phyloP scores from a whole-genome alignment of 345 rosid genomes.

The Angophora floribunda region DNA sequence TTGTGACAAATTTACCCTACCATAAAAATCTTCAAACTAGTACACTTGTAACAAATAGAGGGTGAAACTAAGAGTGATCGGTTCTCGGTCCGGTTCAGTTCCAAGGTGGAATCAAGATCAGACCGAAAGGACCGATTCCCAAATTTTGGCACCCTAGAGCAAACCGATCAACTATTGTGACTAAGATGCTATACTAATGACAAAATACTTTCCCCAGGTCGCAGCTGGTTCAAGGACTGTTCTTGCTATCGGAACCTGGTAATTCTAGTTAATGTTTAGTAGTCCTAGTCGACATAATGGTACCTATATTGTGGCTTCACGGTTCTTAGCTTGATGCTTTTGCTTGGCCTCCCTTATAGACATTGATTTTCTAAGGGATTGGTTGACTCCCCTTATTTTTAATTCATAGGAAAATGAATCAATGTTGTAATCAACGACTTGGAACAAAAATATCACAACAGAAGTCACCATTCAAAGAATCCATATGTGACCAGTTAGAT shows the following conservation, averaged over 20 bases:
- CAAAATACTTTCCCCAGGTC: conserved; percentile 29
- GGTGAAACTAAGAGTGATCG: too few relatives aligned
- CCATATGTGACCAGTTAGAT: background rate
- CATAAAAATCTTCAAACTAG: too few relatives aligned
- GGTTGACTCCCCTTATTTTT: background rate
- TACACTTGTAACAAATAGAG: too few relatives aligned
- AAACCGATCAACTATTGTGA: background rate
- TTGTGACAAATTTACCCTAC: too few relatives aligned
- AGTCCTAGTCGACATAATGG: background rate
- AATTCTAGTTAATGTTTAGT: background rate
- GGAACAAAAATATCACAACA: background rate
- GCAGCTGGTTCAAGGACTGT: conserved; percentile 87
- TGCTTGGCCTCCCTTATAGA: background rate
- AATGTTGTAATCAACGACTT: background rate
- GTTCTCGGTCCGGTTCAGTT: too few relatives aligned
- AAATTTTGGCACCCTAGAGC: too few relatives aligned
- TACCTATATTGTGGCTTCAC: background rate
- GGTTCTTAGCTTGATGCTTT: too few relatives aligned
- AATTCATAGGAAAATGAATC: background rate
- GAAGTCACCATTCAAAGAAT: background rate
- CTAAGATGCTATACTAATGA: background rate
- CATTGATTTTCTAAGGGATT: background rate
- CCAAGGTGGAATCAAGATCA: too few relatives aligned
- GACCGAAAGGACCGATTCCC: too few relatives aligned
- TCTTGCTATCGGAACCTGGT: conserved; percentile 86